A percentile compares a stretch with the other conserved stretches of the same genome.
phyloP scores from a whole-genome alignment of 305 asterid genomes.

The Solanum hybrid region DNA sequence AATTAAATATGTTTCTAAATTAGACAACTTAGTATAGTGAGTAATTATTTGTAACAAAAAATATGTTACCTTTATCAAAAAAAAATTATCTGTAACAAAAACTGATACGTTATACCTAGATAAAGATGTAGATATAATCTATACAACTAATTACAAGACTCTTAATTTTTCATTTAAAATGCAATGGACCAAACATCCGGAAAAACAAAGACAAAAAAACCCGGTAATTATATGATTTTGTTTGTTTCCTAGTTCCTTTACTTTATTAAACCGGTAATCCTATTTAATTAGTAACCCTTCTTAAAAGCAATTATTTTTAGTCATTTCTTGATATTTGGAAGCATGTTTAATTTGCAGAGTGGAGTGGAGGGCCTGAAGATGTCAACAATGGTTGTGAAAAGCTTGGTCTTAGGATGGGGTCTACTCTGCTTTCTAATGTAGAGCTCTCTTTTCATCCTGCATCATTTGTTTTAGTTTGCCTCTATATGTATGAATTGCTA shows the following conservation, averaged over 20 bases:
- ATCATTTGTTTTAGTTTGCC: neutral
- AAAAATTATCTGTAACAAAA: neutral
- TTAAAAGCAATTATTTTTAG: neutral
- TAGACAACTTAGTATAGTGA: neutral
- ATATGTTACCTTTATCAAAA: no score
- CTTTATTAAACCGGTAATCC: neutral
- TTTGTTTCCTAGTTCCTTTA: neutral
- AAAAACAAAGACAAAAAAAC: neutral
- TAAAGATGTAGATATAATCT: neutral
- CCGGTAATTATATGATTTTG: neutral
- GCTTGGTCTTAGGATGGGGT: neutral
- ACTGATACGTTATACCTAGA: neutral
- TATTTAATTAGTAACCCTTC: neutral
- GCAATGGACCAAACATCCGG: neutral
- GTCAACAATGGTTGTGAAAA: neutral
- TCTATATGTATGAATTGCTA: neutral
- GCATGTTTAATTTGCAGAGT: slow-evolving; percentile 1
- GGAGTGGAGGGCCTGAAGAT: neutral
- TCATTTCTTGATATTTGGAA: neutral
- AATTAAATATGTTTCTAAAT: neutral
- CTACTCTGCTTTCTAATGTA: neutral
- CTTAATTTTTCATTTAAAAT: neutral
- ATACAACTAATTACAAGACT: neutral
- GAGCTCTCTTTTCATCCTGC: neutral
- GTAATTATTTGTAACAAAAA: neutral